Evolutionary conservation across 2,329 filamentous ascomycete genomes (phyloP).

Genomic region (Orbilia javanica): DNA sequence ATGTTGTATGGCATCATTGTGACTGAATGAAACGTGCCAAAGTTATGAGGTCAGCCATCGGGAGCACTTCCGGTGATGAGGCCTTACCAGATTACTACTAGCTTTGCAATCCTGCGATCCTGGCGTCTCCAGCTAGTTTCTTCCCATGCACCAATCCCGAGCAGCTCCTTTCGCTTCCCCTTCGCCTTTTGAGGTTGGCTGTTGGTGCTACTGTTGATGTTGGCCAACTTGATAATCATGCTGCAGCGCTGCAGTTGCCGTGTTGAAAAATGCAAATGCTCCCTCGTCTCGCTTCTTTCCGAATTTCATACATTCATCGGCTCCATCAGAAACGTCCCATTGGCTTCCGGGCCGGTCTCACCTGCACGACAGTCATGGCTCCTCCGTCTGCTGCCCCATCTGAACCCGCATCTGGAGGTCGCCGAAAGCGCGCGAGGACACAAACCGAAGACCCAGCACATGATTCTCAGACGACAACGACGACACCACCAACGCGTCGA

Average conservation of each 20-base stretch:
- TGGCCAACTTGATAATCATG: background rate
- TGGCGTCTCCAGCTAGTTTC: slow-evolving; percentile 10
- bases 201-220: background rate
- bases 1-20: slow-evolving; percentile 58
- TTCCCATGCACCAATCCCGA: slow-evolving; percentile 21
- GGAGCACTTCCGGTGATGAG: slow-evolving; percentile 52
- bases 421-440: slow-evolving; percentile 50
- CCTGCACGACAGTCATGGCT: slow-evolving; percentile 24
- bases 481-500: slow-evolving; percentile 53
- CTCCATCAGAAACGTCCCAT: slow-evolving; percentile 43
- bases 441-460: slow-evolving; percentile 41
- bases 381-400: slow-evolving; percentile 16
- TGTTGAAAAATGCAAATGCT: background rate
- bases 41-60: slow-evolving; percentile 52
- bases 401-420: slow-evolving; percentile 23
- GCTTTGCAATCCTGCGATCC: slow-evolving; percentile 30
- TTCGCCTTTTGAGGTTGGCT: slow-evolving; percentile 8
- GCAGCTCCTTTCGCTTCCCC: slow-evolving; percentile 14
- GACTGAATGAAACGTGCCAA: slow-evolving; percentile 56
- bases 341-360: slow-evolving; percentile 26
- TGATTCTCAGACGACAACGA: slow-evolving; percentile 40
- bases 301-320: slow-evolving; percentile 42
- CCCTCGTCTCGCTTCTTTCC: slow-evolving; percentile 46
- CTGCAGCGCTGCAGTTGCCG: background rate
- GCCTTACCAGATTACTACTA: slow-evolving; percentile 42